These are phyloP conservation scores for Whalleya microplaca DNA, from an alignment of 2,329 filamentous ascomycete genomes.

Conservation along the genomic window DNA sequence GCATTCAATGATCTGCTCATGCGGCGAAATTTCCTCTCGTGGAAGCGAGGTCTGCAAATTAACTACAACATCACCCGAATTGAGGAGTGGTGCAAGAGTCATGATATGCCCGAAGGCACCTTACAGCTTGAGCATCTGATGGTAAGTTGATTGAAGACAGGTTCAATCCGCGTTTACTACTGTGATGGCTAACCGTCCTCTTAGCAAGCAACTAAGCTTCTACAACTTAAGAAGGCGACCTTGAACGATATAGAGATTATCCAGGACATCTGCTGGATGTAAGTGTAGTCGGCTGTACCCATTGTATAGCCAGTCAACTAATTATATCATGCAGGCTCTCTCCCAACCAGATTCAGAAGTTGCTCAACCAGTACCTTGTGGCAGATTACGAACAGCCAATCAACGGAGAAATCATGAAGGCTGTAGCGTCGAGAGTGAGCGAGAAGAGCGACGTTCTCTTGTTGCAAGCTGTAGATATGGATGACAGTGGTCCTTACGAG, in stretches of 20 bases:
- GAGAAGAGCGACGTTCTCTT: conserved; percentile 98
- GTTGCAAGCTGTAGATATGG: conserved; percentile 95
- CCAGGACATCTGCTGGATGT: conserved; percentile 99
- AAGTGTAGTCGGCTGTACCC: conserved; percentile 50
- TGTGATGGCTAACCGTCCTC: conserved; percentile 31
- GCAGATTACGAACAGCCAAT: conserved; percentile 99
- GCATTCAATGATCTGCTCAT: conserved; percentile 98
- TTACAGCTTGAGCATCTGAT: conserved; percentile 97
- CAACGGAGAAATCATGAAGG: conserved; percentile 99
- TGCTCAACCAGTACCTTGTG: conserved; percentile 97
- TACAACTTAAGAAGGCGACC: conserved; percentile 98
- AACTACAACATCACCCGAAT: conserved; percentile 99
- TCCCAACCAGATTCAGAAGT: conserved; percentile 98
- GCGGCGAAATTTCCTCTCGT: conserved; percentile 97
- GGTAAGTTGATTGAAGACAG: conserved; percentile 56
- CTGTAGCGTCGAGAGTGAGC: conserved; percentile 92
- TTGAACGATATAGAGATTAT: conserved; percentile 99
- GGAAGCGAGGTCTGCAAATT: conserved; percentile 98
- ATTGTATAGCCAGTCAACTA: conserved; percentile 18
- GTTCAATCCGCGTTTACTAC: conserved; percentile 1
- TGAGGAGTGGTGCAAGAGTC: conserved; percentile 99
- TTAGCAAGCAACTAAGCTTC: conserved; percentile 94
- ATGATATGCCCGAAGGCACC: conserved; percentile 98
- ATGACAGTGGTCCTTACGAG: conserved; percentile 97
- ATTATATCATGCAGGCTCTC: conserved; percentile 68